Evolutionary conservation across 2,329 filamentous ascomycete genomes (phyloP).

Genomic region (Pseudogymnoascus sp.): DNA sequence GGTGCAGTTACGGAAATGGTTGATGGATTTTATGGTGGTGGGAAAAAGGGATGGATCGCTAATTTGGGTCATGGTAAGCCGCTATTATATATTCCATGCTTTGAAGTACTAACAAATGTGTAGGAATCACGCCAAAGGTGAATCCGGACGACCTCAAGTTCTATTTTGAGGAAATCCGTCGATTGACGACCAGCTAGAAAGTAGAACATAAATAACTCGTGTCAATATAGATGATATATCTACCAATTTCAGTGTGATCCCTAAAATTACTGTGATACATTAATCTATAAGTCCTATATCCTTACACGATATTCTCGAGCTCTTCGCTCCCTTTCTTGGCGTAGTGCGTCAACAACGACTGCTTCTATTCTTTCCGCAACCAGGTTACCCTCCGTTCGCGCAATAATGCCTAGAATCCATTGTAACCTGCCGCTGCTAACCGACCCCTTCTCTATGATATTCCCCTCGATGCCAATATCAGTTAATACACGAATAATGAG

Average conservation of each 20-base stretch:
- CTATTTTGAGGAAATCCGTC: constrained; percentile 88
- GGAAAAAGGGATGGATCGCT: constrained; percentile 90
- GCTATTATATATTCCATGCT: constrained; percentile 4
- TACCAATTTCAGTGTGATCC: not conserved
- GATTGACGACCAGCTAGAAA: constrained; percentile 41
- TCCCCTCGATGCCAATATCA: constrained; percentile 18
- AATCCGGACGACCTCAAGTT: constrained; percentile 89
- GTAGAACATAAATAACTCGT: not conserved
- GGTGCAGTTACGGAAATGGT: constrained; percentile 79
- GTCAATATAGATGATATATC: not conserved
- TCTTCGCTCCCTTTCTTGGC: not conserved
- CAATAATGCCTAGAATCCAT: constrained; percentile 21
- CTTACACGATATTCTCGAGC: not conserved
- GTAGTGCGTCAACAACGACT: not conserved
- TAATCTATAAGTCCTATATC: not conserved
- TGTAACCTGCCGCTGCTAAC: constrained; percentile 16
- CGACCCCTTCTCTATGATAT: constrained; percentile 17
- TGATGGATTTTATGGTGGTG: constrained; percentile 73
- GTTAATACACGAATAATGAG: constrained; percentile 20
- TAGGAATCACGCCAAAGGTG: constrained; percentile 88
- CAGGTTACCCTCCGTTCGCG: constrained; percentile 18
- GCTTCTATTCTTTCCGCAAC: not conserved
- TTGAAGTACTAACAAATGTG: constrained; percentile 18
- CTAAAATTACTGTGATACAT: not conserved
- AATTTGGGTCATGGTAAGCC: constrained; percentile 86